phyloP scores from a whole-genome alignment of 1,284 basidiomycete species.

The Pterula multifida region DNA sequence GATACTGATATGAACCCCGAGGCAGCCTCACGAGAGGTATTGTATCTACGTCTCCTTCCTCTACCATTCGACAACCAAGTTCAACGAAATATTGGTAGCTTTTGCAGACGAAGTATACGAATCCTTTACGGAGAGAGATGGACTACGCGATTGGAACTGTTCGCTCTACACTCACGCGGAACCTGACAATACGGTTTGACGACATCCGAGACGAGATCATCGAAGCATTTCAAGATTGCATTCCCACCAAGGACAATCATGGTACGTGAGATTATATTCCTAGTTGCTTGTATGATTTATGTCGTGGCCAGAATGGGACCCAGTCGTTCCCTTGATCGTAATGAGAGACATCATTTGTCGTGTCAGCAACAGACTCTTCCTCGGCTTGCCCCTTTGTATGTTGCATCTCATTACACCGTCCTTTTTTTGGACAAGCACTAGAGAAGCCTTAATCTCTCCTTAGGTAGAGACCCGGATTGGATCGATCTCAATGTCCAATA shows the following conservation, averaged over 20 bases:
- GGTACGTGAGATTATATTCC: not conserved
- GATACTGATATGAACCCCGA: not conserved
- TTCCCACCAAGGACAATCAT: not conserved
- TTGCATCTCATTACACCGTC: not conserved
- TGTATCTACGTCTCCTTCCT: not conserved
- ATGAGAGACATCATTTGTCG: not conserved
- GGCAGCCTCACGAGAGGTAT: not conserved
- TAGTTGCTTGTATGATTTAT: not conserved
- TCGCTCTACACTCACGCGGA: not conserved
- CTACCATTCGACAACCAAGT: not conserved
- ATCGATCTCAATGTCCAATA: slow-evolving; percentile 2
- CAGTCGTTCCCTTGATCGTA: not conserved
- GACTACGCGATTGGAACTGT: not conserved
- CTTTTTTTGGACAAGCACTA: not conserved
- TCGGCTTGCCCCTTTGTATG: not conserved
- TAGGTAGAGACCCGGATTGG: slow-evolving; percentile 1
- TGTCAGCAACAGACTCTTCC: not conserved
- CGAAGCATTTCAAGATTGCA: not conserved
- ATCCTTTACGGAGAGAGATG: not conserved
- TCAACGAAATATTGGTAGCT: not conserved
- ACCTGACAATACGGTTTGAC: not conserved
- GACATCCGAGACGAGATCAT: slow-evolving; percentile 1
- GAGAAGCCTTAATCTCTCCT: not conserved
- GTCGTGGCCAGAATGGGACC: not conserved
- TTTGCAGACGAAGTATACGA: not conserved